phyloP scores from a whole-genome alignment of 768 basidiomycete species.

The Termitomyces sp. region DNA sequence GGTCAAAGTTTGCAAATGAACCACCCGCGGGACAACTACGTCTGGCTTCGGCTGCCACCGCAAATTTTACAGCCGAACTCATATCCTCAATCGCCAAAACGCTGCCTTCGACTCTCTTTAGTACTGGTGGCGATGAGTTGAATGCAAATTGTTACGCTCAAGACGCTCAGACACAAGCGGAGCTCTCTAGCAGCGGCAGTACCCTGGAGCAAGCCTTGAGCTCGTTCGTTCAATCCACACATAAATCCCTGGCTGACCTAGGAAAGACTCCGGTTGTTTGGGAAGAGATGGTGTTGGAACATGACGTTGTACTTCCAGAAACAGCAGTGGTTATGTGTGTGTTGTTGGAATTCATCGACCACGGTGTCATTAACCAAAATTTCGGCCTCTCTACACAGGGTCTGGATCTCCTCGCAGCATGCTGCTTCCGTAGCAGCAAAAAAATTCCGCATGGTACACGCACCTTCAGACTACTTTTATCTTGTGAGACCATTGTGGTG shows the following conservation, averaged over 20 bases:
- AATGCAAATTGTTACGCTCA: conserved; percentile 65
- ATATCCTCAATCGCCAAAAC: conserved; percentile 50
- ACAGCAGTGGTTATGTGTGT: conserved; percentile 59
- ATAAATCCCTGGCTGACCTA: conserved; percentile 45
- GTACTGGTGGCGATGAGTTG: conserved; percentile 83
- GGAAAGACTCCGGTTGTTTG: conserved; percentile 82
- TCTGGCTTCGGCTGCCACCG: conserved; percentile 58
- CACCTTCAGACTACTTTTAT: conserved; percentile 79
- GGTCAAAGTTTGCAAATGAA: conserved; percentile 63
- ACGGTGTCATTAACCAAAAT: not conserved
- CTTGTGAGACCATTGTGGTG: conserved; percentile 38
- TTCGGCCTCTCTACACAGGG: conserved; percentile 32
- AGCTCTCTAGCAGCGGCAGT: conserved; percentile 46
- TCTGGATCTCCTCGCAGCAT: conserved; percentile 70
- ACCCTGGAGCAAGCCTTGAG: conserved; percentile 66
- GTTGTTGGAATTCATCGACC: not conserved
- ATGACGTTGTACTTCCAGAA: conserved; percentile 43
- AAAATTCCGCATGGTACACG: conserved; percentile 63
- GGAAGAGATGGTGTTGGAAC: conserved; percentile 72
- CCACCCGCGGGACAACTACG: conserved; percentile 85
- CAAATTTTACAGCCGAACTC: conserved; percentile 57
- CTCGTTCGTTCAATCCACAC: conserved; percentile 56
- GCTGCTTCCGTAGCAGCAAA: conserved; percentile 56
- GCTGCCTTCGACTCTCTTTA: conserved; percentile 62
- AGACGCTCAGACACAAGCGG: conserved; percentile 57